Evolutionary conservation across 148 eudicot genomes (phyloP).

Genomic region (Selenicereus undatus): DNA sequence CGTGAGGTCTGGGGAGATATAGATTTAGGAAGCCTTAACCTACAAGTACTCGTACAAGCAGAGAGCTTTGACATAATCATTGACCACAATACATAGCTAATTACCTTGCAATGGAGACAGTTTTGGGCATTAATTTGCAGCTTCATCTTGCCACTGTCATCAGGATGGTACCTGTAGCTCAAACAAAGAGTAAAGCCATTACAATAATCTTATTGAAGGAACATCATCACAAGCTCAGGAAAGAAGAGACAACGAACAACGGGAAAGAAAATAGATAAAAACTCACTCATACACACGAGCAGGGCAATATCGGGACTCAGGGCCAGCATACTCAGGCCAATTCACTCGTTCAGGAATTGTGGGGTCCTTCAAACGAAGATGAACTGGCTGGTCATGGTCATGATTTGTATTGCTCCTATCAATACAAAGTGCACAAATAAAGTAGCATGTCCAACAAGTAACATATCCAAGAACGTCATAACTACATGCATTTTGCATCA

Average conservation of each 20-base stretch:
- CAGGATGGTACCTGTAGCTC: slow-evolving; percentile 58
- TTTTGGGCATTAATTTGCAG: slow-evolving; percentile 94
- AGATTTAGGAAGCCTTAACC: too few species aligned
- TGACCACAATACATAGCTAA: neutral
- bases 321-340: slow-evolving; percentile 74
- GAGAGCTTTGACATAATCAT: neutral
- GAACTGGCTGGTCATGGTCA: slow-evolving; percentile 95
- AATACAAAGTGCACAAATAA: neutral
- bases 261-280: neutral
- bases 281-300: slow-evolving; percentile 97
- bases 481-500: too few species aligned
- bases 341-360: slow-evolving; percentile 59
- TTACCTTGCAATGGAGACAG: slow-evolving; percentile 98
- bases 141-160: slow-evolving; percentile 65
- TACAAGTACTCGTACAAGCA: too few species aligned
- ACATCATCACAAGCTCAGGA: neutral
- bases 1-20: too few species aligned
- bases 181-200: slow-evolving; percentile 13
- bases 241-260: neutral
- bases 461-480: neutral
- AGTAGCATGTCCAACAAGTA: neutral
- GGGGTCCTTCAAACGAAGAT: slow-evolving; percentile 83
- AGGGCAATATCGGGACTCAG: slow-evolving; percentile 90
- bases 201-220: neutral
- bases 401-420: slow-evolving; percentile 95